Conservation (phyloP, 805 yeast species). For the Wickerhamomyces bovis region DNA sequence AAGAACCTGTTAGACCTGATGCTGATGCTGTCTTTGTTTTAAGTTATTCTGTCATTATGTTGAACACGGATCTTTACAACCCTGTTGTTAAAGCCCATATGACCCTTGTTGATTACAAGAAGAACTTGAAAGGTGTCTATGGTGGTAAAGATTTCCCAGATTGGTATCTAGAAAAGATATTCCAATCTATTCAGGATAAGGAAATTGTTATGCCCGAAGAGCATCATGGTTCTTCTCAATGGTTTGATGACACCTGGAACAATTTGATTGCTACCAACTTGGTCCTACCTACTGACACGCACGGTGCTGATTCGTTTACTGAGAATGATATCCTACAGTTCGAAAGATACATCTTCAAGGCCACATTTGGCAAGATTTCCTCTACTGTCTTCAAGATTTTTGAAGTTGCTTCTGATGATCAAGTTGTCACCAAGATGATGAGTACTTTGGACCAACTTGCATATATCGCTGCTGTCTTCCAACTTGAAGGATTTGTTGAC, state of each 20-base stretch:
- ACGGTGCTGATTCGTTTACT: conserved; percentile 16
- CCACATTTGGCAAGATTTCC: conserved; percentile 57
- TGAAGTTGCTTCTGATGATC: conserved; percentile 86
- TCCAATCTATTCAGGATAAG: conserved; percentile 68
- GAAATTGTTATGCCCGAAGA: conserved; percentile 98
- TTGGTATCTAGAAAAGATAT: conserved; percentile 81
- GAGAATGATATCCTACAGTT: conserved; percentile 41
- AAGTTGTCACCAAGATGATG: conserved; percentile 79
- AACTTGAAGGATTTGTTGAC: conserved; percentile 52
- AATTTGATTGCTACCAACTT: conserved; percentile 45
- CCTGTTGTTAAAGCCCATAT: conserved; percentile 90
- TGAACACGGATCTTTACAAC: conserved; percentile 89
- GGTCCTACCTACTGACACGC: conserved; percentile 26
- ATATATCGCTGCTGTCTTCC: conserved; percentile 61
- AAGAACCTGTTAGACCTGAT: conserved; percentile 58
- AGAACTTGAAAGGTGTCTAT: conserved; percentile 75
- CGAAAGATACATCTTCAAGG: conserved; percentile 66
- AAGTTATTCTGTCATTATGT: conserved; percentile 87
- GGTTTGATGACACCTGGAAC: conserved; percentile 88
- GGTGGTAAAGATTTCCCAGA: conserved; percentile 72
- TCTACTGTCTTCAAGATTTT: conserved; percentile 72
- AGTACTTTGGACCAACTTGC: conserved; percentile 85
- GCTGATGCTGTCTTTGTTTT: conserved; percentile 84
- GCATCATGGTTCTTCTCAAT: conserved; percentile 85
- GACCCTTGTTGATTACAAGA: conserved; percentile 77